Percentiles rank a stretch among this genome's conserved stretches.
These are phyloP conservation scores for Pholiota microspora DNA, from an alignment of 768 basidiomycete species.

Conservation along the genomic window DNA sequence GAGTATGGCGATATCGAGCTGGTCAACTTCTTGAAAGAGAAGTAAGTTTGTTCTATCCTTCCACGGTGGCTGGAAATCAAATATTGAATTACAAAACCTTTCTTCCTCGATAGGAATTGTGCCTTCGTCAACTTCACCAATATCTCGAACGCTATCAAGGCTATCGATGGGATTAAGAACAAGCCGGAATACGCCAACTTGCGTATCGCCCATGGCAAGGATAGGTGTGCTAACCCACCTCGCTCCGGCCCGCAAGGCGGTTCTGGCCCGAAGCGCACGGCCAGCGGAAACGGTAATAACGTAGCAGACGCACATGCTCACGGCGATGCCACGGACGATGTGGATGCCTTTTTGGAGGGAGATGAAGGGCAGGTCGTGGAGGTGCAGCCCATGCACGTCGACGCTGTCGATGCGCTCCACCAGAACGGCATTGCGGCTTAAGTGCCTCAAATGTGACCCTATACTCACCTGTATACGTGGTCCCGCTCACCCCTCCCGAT, in stretches of 20 bases:
- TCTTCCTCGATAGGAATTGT: conserved; percentile 63
- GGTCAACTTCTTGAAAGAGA: conserved; percentile 93
- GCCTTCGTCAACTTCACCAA: conserved; percentile 97
- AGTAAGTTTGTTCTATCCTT: conserved; percentile 47
- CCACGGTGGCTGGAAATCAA: not conserved
- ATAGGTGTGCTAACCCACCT: conserved; percentile 92
- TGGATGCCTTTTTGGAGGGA: conserved; percentile 26
- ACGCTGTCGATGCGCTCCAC: conserved; percentile 25
- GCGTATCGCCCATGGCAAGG: conserved; percentile 93
- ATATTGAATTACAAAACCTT: not conserved
- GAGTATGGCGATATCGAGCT: conserved; percentile 97
- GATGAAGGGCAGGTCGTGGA: conserved; percentile 24
- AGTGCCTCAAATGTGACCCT: conserved; percentile 11
- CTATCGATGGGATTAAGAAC: conserved; percentile 93
- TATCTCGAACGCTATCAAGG: conserved; percentile 94
- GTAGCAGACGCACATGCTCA: conserved; percentile 34
- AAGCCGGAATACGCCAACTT: conserved; percentile 88
- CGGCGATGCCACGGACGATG: conserved; percentile 34
- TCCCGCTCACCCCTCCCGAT: not conserved
- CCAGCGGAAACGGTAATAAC: conserved; percentile 32
- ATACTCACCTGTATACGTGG: conserved; percentile 5
- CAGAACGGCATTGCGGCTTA: conserved; percentile 27
- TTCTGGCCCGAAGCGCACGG: conserved; percentile 46
- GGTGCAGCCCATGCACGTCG: conserved; percentile 38
- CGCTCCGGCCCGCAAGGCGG: conserved; percentile 79